Base-by-base conservation (phyloP, 2,329 filamentous ascomycete genomes). In the Arthrobotrys iridis region DNA sequence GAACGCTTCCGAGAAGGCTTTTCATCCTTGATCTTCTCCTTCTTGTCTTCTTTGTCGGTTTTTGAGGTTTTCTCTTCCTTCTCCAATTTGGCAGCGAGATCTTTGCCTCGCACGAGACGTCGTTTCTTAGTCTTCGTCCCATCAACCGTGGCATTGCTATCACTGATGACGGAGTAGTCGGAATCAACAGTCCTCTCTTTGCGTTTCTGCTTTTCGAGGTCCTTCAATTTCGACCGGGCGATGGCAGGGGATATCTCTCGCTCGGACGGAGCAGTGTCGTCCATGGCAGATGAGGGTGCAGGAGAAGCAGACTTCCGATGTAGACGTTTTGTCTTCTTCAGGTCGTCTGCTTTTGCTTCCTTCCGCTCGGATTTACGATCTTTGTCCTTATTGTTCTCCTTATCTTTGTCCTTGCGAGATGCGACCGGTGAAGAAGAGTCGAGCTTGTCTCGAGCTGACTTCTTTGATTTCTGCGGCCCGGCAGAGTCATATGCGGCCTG, bases 401-500 rank as follows among this genome's bases (percentile, higher is more conserved):
- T 73, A 6, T 73, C 68, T 22, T 60, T 65, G 13, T 74, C 70
- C 45, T 67, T 74, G 24, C 70, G 26, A 18, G 70, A 65, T 11
- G 45, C 62, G 20, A 74, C 70, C 37, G 68, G 63, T n/a, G 67
- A 74, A 10, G 68, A 77, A 15, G 63, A 59, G 58, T 65, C 63
- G 6, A 60, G 46, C 41, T 60, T 57, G 26, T 70, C 55, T 15
- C 59, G 59, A 28, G 50, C 8, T 10, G 60, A 65, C n/a, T 58
- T 63, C 50, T 70, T 67, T 40, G 63, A 58, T 30, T 63, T 76
- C 45, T 76, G 48, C 10, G 58, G 55, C 33, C 45, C 68, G 4
- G 78, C 79, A 28, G 87, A 86, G 68, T 93, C 90, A 77, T 89
- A 93, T 2, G 91, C 88, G 40, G 89, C 86, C 81, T 93, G 93